Percentiles rank a stretch among this genome's conserved stretches.
Conservation (phyloP, 371 early-diverging fungal genomes). For the Haplosporangium sp. region DNA sequence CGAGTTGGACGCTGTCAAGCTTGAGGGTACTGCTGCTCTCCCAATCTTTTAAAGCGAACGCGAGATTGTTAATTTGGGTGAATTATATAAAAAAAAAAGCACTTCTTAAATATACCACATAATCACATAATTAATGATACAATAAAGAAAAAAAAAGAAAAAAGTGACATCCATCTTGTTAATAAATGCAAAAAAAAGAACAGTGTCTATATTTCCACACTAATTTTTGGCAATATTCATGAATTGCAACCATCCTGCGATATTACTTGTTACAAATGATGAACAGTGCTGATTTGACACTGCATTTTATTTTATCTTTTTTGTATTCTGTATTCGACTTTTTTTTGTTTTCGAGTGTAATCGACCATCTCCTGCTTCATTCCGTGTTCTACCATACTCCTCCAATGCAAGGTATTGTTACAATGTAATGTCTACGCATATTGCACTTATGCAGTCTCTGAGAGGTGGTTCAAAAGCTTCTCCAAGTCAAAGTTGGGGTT, state of each 20-base stretch:
- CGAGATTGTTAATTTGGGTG: not conserved
- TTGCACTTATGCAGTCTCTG: slow-evolving; percentile 51
- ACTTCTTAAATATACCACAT: too few species aligned
- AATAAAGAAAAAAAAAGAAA: too few species aligned
- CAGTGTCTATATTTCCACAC: too few species aligned
- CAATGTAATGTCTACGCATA: slow-evolving; percentile 5
- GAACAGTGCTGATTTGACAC: not conserved
- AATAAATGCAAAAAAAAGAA: too few species aligned
- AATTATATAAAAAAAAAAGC: too few species aligned
- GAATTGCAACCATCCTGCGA: too few species aligned
- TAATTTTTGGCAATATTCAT: too few species aligned
- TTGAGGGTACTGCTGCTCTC: slow-evolving; percentile 61
- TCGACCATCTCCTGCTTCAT: not conserved
- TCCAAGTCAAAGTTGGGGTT: slow-evolving; percentile 77
- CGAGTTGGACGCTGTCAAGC: slow-evolving; percentile 66
- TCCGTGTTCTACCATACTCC: slow-evolving; percentile 4
- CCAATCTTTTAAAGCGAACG: not conserved
- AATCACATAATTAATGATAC: too few species aligned
- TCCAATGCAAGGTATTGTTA: slow-evolving; percentile 39
- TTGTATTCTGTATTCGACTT: too few species aligned
- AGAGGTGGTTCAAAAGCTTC: slow-evolving; percentile 65
- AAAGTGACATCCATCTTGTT: too few species aligned
- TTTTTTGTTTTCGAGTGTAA: too few species aligned
- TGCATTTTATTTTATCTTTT: slow-evolving; percentile 2
- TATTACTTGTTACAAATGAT: slow-evolving; percentile 19